Conservation (phyloP, 2,329 filamentous ascomycete genomes). For the Microsporum canis region DNA sequence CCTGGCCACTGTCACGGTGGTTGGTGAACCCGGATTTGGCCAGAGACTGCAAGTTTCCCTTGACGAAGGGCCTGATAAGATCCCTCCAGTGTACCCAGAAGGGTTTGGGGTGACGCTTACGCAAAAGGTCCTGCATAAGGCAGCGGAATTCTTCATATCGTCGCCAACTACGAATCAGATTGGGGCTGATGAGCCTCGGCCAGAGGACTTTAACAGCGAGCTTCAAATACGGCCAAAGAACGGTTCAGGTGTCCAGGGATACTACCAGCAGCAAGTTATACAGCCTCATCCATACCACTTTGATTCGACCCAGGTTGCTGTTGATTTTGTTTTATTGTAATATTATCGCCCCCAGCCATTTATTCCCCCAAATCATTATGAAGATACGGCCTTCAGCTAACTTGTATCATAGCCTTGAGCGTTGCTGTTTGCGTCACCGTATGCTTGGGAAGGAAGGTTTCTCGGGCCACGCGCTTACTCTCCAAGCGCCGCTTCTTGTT, state of each 20-base stretch:
- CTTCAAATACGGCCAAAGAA: not conserved
- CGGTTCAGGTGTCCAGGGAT: not conserved
- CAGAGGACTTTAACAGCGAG: not conserved
- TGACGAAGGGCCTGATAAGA: not conserved
- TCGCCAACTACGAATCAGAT: not conserved
- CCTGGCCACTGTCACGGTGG: slow-evolving; percentile 12
- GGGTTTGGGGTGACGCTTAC: slow-evolving; percentile 6
- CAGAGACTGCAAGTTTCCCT: slow-evolving; percentile 15
- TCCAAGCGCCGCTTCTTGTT: slow-evolving; percentile 20
- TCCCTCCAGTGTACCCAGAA: slow-evolving; percentile 10
- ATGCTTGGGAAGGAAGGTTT: slow-evolving; percentile 12
- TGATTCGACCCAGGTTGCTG: slow-evolving; percentile 20
- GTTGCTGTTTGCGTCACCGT: slow-evolving; percentile 19
- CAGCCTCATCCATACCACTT: slow-evolving; percentile 19
- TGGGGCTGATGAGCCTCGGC: not conserved
- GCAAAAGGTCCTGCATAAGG: not conserved
- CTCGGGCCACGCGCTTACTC: slow-evolving; percentile 21
- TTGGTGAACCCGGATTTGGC: slow-evolving; percentile 12
- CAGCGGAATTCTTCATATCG: not conserved
- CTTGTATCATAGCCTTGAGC: slow-evolving; percentile 17
- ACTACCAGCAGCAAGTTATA: not conserved
- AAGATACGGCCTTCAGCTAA: not conserved
- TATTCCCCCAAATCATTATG: not conserved
- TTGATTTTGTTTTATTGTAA: slow-evolving; percentile 24
- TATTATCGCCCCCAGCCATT: not conserved